Conservation (phyloP, 345 rosid species). For the Murraya koenigii region DNA sequence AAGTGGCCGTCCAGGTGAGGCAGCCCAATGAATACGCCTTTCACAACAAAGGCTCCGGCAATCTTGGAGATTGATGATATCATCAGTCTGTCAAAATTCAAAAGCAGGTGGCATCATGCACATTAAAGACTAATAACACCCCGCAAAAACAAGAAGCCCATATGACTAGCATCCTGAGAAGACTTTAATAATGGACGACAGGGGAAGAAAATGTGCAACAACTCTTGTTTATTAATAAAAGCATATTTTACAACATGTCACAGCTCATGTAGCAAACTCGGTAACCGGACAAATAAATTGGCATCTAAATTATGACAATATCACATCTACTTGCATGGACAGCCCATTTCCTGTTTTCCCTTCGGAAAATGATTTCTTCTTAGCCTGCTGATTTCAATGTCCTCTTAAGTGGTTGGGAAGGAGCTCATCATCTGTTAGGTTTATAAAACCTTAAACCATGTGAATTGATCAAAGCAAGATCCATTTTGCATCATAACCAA, state of each 20-base stretch:
- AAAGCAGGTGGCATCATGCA: not conserved
- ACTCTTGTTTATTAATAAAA: not conserved
- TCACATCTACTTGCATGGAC: not conserved
- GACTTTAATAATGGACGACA: not conserved
- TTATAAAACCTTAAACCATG: constrained; percentile 10
- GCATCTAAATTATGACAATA: not conserved
- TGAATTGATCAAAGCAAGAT: not conserved
- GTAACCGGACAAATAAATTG: not conserved
- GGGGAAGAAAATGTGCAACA: not conserved
- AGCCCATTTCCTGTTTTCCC: not conserved
- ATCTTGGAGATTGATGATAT: not conserved
- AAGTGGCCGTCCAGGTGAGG: not conserved
- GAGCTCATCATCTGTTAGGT: not conserved
- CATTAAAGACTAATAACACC: not conserved
- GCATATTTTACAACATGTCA: not conserved
- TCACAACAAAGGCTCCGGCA: not conserved
- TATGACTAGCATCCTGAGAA: too few species aligned
- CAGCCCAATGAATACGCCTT: too few species aligned
- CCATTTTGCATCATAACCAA: not conserved
- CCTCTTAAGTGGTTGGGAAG: not conserved
- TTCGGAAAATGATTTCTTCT: not conserved
- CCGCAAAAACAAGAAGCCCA: not conserved
- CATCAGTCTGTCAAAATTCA: not conserved
- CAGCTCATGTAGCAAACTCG: not conserved
- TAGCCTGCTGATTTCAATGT: not conserved